Evolutionary conservation across 2,329 filamentous ascomycete species (phyloP).

Genomic region (Aspergillus aculeatinus): DNA sequence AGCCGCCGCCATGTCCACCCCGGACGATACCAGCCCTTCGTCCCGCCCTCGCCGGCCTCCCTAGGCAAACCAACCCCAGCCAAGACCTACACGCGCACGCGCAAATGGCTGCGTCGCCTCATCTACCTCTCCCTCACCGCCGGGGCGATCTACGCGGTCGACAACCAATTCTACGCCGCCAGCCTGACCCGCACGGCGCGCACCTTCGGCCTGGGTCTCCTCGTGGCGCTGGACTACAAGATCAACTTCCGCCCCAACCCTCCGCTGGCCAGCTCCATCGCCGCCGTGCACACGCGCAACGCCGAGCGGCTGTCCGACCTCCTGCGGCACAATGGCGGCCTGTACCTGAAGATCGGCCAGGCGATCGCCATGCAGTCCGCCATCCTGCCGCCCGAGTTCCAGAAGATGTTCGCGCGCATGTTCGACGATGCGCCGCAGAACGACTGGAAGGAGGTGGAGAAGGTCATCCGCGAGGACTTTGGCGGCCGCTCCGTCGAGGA

Average conservation of each 20-base stretch:
- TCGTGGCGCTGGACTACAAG: constrained; percentile 92
- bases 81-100: constrained; percentile 67
- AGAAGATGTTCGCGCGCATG: constrained; percentile 94
- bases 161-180: constrained; percentile 74
- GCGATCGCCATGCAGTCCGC: constrained; percentile 98
- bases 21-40: constrained; percentile 61
- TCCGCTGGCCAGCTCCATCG: constrained; percentile 68
- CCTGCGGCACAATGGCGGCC: constrained; percentile 79
- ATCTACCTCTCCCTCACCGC: constrained; percentile 60
- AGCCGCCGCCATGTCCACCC: constrained; percentile 34
- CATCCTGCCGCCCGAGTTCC: constrained; percentile 88
- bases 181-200: constrained; percentile 74
- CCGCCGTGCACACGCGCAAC: constrained; percentile 77
- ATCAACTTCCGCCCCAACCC: constrained; percentile 87
- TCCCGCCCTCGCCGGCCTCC: constrained; percentile 74
- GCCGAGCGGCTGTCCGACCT: constrained; percentile 80
- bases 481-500: constrained; percentile 79
- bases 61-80: constrained; percentile 70
- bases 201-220: constrained; percentile 75
- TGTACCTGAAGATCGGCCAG: constrained; percentile 97
- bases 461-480: constrained; percentile 85
- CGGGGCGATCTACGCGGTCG: constrained; percentile 65
- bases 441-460: constrained; percentile 78
- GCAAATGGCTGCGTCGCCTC: constrained; percentile 76
- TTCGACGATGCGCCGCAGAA: constrained; percentile 98